Evolutionary conservation across 2,329 filamentous ascomycete species (phyloP).

Genomic region (Nigrograna mackinnonii): DNA sequence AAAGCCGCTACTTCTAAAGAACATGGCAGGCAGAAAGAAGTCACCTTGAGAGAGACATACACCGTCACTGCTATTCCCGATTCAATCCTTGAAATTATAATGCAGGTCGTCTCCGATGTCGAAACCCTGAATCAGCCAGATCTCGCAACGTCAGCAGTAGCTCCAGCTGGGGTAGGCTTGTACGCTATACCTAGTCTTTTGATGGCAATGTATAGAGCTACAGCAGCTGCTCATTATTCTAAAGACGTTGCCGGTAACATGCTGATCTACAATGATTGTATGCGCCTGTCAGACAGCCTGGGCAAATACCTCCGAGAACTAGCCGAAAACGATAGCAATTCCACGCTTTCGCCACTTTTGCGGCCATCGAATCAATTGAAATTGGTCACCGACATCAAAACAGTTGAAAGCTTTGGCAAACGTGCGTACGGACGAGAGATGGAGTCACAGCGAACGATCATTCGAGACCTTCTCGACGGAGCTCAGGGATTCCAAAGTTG

Average conservation of each 20-base stretch:
- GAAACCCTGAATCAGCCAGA: conserved; percentile 59
- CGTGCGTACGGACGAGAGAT: conserved; percentile 66
- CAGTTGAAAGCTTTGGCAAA: conserved; percentile 63
- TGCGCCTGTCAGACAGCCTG: conserved; percentile 60
- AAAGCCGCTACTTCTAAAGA: conserved; percentile 28
- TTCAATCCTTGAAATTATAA: conserved; percentile 70
- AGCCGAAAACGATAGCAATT: conserved; percentile 35
- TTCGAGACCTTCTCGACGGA: conserved; percentile 65
- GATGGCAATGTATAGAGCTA: conserved; percentile 78
- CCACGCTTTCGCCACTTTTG: conserved; percentile 29
- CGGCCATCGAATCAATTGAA: conserved; percentile 45
- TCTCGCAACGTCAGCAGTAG: conserved; percentile 57
- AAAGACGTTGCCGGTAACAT: conserved; percentile 62
- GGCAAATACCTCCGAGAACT: conserved; percentile 52
- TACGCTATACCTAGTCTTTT: conserved; percentile 73
- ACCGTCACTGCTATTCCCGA: conserved; percentile 87
- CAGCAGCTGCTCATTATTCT: conserved; percentile 74
- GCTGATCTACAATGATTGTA: conserved; percentile 68
- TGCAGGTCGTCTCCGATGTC: conserved; percentile 51
- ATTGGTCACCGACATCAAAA: conserved; percentile 58
- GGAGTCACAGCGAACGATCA: conserved; percentile 65
- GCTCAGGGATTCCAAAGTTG: conserved; percentile 65
- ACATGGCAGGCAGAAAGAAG: conserved; percentile 55
- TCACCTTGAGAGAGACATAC: conserved; percentile 84
- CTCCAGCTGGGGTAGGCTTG: conserved; percentile 68